Base-by-base conservation (phyloP, 768 basidiomycete species). In the Candolleomyces aberdarensis region DNA sequence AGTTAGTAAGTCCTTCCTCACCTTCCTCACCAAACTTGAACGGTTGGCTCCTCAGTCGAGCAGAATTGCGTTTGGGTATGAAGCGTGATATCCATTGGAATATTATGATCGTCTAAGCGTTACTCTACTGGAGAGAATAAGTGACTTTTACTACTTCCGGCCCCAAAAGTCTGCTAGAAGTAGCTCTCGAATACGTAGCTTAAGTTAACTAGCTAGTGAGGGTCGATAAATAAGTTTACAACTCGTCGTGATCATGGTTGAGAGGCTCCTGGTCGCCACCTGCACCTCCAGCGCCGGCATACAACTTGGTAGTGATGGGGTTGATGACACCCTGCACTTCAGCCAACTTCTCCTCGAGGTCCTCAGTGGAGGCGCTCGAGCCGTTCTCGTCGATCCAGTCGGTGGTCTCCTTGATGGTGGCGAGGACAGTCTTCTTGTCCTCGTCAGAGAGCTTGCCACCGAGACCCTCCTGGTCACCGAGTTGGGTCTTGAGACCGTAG, bases 331-430 rank as follows among this genome's bases (percentile, higher is more conserved):
- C 76, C 71, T 93, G 92, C 29, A 93, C 80, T 76, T 91, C 89
- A 57, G 84, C 78, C 67, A 95, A 78, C 80, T 95, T 93, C 81
- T 97, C 96, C 72, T 98, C 95, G 22, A 95, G 78, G 60, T 96
- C 94, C 71, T 96, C 96, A 48, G 88, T 86, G 39, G 82, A 81
- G 22, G 96, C 96, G 8, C 77, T 77, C 43, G 83, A 76, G 19
- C 89, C 89, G 67, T 94, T 84, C 69, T 90, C 86, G 51, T 98
- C 96, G 58, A 96, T 85, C 95, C 95, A 98, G 59, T 93, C 92
- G 19, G 88, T 87, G 57, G 87, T 85, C 66, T 96, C 94, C 81
- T 96, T 96, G 77, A 97, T 78, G 41, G 87, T 80, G 20, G 82
- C 83, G 57, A 92, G 79, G 63, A 98, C 83, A 8, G 84, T 85